phyloP scores from a whole-genome alignment of 768 basidiomycete species.

The Pleurotus platypus region DNA sequence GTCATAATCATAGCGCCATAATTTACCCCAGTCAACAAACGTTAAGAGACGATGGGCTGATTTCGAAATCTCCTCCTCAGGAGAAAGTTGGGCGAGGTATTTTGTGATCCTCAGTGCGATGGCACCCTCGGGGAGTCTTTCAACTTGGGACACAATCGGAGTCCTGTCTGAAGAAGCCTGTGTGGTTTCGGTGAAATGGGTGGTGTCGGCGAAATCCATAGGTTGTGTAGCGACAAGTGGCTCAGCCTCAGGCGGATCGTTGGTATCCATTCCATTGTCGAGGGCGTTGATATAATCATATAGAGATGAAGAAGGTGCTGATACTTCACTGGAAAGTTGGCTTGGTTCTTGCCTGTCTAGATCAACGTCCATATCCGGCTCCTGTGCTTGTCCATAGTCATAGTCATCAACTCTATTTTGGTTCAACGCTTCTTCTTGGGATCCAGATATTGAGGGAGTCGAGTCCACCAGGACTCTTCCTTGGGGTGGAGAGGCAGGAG shows the following conservation, averaged over 20 bases:
- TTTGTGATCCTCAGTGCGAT: too few species aligned
- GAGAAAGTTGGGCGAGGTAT: too few species aligned
- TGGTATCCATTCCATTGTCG: too few species aligned
- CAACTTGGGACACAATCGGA: too few species aligned
- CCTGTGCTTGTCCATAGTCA: background rate
- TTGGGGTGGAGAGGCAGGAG: slow-evolving; percentile 12
- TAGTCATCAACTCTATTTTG: background rate
- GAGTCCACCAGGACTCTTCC: slow-evolving; percentile 42
- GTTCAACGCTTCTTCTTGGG: slow-evolving; percentile 24
- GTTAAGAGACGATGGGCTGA: too few species aligned
- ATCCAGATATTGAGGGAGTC: slow-evolving; percentile 49
- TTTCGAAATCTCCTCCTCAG: too few species aligned
- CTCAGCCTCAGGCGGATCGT: background rate
- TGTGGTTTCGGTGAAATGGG: too few species aligned
- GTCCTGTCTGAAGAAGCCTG: too few species aligned
- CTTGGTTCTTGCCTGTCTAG: background rate
- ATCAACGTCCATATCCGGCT: background rate
- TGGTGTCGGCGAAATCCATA: too few species aligned
- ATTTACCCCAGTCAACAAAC: too few species aligned
- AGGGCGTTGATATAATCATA: background rate
- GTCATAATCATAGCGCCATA: too few species aligned
- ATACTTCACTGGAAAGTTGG: background rate
- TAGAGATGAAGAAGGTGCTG: background rate
- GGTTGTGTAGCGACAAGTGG: background rate
- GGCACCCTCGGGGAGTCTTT: too few species aligned